Evolutionary conservation across 768 basidiomycete species (phyloP).

Genomic region (Mycena kentingensis): DNA sequence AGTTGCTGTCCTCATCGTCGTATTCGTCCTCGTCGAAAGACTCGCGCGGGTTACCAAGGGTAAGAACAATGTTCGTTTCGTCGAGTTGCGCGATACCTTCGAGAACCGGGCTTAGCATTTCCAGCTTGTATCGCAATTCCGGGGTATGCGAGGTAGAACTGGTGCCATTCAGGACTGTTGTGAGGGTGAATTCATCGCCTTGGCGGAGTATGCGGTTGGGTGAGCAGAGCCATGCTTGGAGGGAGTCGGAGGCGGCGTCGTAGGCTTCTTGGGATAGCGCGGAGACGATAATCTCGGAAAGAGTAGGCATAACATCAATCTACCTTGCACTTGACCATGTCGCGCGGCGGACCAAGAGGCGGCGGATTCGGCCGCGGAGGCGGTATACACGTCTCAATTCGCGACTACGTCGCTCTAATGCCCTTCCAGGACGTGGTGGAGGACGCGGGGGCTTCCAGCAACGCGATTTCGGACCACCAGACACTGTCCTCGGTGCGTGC

Average conservation of each 20-base stretch:
- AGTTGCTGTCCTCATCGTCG: constrained; percentile 36
- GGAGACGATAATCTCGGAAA: constrained; percentile 55
- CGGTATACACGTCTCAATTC: constrained; percentile 32
- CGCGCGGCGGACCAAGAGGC: constrained; percentile 50
- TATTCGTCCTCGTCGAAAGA: constrained; percentile 18
- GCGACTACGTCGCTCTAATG: constrained; percentile 19
- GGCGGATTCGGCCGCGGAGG: constrained; percentile 56
- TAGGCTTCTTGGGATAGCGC: constrained; percentile 56
- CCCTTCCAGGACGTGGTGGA: constrained; percentile 56
- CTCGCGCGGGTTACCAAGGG: constrained; percentile 32
- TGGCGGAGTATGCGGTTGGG: constrained; percentile 53
- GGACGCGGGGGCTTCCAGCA: constrained; percentile 74
- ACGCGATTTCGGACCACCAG: constrained; percentile 77
- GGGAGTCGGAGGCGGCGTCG: constrained; percentile 34
- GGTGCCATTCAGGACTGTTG: constrained; percentile 21
- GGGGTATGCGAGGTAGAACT: constrained; percentile 14
- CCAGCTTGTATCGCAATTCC: constrained; percentile 47
- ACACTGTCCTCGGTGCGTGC: constrained; percentile 68
- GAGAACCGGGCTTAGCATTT: constrained; percentile 68
- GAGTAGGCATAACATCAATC: constrained; percentile 1
- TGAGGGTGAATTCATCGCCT: constrained; percentile 41
- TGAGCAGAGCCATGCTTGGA: constrained; percentile 48
- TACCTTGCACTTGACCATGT: too few relatives aligned
- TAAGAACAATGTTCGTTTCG: constrained; percentile 56
- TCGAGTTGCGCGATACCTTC: constrained; percentile 62